These are phyloP conservation scores for Lentinula boryana DNA, from an alignment of 768 basidiomycete species.

Conservation along the genomic window DNA sequence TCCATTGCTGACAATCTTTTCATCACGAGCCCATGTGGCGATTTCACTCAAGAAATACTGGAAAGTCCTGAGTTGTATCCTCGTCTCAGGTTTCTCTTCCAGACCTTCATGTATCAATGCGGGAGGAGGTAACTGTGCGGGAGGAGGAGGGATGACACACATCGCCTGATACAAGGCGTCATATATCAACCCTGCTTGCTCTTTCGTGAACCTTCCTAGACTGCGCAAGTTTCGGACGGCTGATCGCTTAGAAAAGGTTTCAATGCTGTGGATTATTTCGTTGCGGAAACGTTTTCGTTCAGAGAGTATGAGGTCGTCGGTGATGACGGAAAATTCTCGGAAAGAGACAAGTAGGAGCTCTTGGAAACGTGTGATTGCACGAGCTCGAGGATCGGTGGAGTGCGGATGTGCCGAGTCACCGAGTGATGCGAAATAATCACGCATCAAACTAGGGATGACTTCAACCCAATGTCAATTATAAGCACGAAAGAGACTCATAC, in stretches of 20 bases:
- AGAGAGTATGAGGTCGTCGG: conserved; percentile 85
- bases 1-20: conserved; percentile 87
- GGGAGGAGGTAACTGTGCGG: conserved; percentile 40
- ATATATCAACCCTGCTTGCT: conserved; percentile 85
- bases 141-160: conserved; percentile 68
- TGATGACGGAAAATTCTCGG: conserved; percentile 94
- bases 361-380: conserved; percentile 96
- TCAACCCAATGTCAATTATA: neutral
- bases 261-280: conserved; percentile 89
- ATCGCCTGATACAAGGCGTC: conserved; percentile 86
- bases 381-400: conserved; percentile 79
- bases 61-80: conserved; percentile 84
- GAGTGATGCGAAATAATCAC: conserved; percentile 89
- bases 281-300: conserved; percentile 84
- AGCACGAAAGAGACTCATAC: conserved; percentile 33
- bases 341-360: conserved; percentile 95
- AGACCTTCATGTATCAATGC: conserved; percentile 48
- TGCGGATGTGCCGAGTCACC: conserved; percentile 92
- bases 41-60: conserved; percentile 86
- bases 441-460: conserved; percentile 66
- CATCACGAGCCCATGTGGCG: conserved; percentile 93
- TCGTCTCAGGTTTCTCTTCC: conserved; percentile 83
- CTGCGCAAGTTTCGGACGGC: conserved; percentile 83
- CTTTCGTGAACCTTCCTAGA: conserved; percentile 78
- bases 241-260: conserved; percentile 89